Percentiles rank a stretch among this genome's conserved stretches.
These are phyloP conservation scores for Eryngium alpinum DNA, from an alignment of 140 eudicot species.

Conservation along the genomic window DNA sequence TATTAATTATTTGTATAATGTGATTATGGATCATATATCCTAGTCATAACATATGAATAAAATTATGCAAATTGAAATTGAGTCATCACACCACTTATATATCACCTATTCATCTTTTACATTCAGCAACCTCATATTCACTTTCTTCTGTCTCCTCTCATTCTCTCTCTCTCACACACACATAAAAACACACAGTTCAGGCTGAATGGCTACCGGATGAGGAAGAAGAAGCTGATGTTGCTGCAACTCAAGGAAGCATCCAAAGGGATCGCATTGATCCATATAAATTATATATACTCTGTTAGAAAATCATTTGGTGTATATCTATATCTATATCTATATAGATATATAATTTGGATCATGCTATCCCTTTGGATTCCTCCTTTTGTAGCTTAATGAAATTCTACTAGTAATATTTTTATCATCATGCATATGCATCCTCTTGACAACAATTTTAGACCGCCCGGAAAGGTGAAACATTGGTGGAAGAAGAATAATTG, in stretches of 20 bases:
- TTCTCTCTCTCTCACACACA: conserved; percentile 13
- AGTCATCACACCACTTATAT: conserved; percentile 24
- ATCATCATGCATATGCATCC: neutral
- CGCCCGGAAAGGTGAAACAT: neutral
- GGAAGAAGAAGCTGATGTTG: conserved; percentile 18
- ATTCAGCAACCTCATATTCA: conserved; percentile 28
- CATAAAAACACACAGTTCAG: conserved; percentile 6
- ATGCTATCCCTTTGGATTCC: conserved; percentile 91
- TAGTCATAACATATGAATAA: too few species aligned
- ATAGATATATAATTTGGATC: conserved; percentile 48
- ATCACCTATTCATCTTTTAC: conserved; percentile 18
- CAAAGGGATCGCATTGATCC: conserved; percentile 99
- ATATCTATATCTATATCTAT: neutral
- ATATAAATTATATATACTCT: conserved; percentile 6
- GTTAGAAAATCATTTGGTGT: neutral
- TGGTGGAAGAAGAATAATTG: neutral
- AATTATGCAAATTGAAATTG: too few species aligned
- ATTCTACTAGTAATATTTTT: neutral
- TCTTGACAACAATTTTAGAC: neutral
- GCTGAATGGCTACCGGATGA: neutral
- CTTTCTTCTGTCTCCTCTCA: conserved; percentile 25
- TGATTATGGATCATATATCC: neutral
- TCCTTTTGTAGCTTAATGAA: conserved; percentile 57
- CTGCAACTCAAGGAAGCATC: conserved; percentile 71
- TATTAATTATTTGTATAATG: neutral